Evolutionary conservation across 2,329 filamentous ascomycete species (phyloP).

Genomic region (Xylogone sp.): DNA sequence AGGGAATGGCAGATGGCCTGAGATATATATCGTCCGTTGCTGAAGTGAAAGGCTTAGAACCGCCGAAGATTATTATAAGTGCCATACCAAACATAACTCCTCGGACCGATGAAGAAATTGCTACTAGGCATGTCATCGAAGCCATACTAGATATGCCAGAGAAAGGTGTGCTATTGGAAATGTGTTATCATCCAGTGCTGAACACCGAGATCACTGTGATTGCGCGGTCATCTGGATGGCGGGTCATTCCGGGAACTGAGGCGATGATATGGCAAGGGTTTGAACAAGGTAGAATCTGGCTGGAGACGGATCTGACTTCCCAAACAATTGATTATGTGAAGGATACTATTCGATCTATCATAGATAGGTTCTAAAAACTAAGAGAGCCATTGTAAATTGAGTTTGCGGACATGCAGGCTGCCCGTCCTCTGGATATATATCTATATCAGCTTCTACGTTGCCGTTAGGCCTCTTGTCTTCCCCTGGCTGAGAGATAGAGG

Average conservation of each 20-base stretch:
- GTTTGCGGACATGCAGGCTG: too few species aligned
- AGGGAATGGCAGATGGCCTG: conserved; percentile 57
- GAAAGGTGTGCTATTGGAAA: conserved; percentile 23
- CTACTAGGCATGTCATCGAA: conserved; percentile 43
- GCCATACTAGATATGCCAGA: conserved; percentile 30
- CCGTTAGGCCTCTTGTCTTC: too few species aligned
- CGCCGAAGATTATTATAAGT: conserved; percentile 64
- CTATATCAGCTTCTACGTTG: too few species aligned
- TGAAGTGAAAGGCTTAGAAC: conserved; percentile 55
- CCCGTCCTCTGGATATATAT: too few species aligned
- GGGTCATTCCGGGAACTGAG: conserved; percentile 21
- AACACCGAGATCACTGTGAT: conserved; percentile 21
- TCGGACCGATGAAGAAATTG: conserved; percentile 56
- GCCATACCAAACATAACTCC: conserved; percentile 78
- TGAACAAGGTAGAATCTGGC: conserved; percentile 27
- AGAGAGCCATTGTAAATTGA: too few species aligned
- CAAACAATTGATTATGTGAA: conserved; percentile 59
- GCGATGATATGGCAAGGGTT: conserved; percentile 28
- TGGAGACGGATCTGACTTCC: conserved; percentile 58
- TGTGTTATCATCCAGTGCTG: conserved; percentile 27
- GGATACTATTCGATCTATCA: conserved; percentile 33
- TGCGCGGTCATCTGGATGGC: conserved; percentile 15
- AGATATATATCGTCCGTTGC: conserved; percentile 56
- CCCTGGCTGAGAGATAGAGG: too few species aligned
- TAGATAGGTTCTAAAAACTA: too few species aligned